Evolutionary conservation across 257 asterid genomes (phyloP).

Genomic region (Capsicum baccatum): DNA sequence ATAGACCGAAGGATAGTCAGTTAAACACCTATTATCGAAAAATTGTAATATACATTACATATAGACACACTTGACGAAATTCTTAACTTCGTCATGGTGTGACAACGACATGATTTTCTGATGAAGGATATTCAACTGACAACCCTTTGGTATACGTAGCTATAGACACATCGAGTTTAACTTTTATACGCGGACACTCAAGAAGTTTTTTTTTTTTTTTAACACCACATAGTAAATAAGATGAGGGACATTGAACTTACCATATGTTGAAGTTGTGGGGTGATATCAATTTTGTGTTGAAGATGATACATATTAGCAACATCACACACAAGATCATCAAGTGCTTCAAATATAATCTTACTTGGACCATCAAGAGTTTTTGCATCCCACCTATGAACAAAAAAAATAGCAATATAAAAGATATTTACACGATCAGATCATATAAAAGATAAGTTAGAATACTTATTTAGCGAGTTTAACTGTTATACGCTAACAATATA

Average conservation of each 20-base stretch:
- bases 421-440: background rate
- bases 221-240: too few relatives aligned
- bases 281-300: slow-evolving; percentile 31
- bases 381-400: slow-evolving; percentile 59
- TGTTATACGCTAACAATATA: too few relatives aligned
- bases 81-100: background rate
- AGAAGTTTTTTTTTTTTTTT: background rate
- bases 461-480: background rate
- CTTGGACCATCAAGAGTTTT: slow-evolving; percentile 53
- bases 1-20: background rate
- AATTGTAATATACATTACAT: too few relatives aligned
- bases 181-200: background rate
- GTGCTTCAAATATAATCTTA: slow-evolving; percentile 61
- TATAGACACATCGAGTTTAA: background rate
- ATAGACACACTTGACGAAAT: background rate
- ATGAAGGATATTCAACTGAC: background rate
- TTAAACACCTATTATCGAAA: too few relatives aligned
- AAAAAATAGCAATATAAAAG: background rate
- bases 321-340: slow-evolving; percentile 53
- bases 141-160: background rate
- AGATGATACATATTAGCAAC: slow-evolving; percentile 36
- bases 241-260: slow-evolving; percentile 40
- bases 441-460: too few relatives aligned
- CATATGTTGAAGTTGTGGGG: slow-evolving; percentile 41
- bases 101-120: background rate